Evolutionary conservation across 257 asterid genomes (phyloP), one percentile per base, ranked within the genome.

Genomic region (Primulina eburnea): DNA sequence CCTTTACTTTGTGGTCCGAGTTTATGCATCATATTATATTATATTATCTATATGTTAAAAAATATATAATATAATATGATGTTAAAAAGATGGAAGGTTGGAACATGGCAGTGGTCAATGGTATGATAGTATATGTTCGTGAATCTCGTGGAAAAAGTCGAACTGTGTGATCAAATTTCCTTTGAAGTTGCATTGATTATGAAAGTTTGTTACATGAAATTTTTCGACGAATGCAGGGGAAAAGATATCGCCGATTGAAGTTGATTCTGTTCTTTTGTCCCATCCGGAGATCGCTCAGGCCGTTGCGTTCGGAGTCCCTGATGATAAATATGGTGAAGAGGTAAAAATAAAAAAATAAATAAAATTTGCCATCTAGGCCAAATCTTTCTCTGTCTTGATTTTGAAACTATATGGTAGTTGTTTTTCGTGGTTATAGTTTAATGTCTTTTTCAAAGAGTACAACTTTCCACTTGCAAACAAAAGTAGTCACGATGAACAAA

Each of bases 311-410:
- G 99, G 97, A 58, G 94, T 91, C 61, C 98, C 99, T 0, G 99
- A 94, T 71, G 98, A 91, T 64, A 94, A 94, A 79, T 94, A 91
- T 76, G 98, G 99, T 14, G 99, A 94, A 83, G 99, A 94, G 86
- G 98, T 94, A 82, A 24, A 24, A 82, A 21, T 0, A 21, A 79
- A 77, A 24, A 43, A 26, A 34, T 29, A n/a, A n/a, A n/a, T n/a
- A n/a, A n/a, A n/a, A n/a, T n/a, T n/a, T 16, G 57, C 69, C 30
- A 43, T 8, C 26, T 67, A 14, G 62, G 55, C 55, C 55, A 4
- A 43, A 65, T 67, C 62, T 30, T 8, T 59, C 30, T 2, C 62
- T 68, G 29, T 59, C 62, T 59, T 47, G 38, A 50, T 3, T 24
- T 60, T 30, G 30, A 55, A 18, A 21, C 34, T 50, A 43, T 64